Conservation (phyloP, 345 rosid genomes). For the Lenwebbia sp. region DNA sequence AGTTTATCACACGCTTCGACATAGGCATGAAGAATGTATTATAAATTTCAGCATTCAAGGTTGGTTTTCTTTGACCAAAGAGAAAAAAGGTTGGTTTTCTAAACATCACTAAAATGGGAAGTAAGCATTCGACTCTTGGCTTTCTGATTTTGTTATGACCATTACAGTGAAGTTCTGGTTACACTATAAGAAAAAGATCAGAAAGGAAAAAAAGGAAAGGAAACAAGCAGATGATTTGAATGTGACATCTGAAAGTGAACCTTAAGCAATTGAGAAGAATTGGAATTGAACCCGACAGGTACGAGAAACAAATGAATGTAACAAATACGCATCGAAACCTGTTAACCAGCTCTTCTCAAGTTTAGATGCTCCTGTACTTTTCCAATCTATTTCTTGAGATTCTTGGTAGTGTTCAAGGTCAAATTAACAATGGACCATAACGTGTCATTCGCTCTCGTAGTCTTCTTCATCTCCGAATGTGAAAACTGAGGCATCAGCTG, state of each 20-base stretch:
- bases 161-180: not conserved
- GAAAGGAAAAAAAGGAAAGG: not conserved
- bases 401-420: not conserved
- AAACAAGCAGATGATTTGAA: not conserved
- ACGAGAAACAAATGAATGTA: not conserved
- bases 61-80: not conserved
- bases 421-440: not conserved
- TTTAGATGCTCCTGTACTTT: not conserved
- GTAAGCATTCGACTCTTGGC: not conserved
- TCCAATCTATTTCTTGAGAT: not conserved
- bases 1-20: not conserved
- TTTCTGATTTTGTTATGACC: not conserved
- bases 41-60: not conserved
- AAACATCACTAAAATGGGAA: not conserved
- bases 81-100: not conserved
- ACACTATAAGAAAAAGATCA: not conserved
- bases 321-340: not conserved
- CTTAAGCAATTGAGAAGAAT: not conserved
- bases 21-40: not conserved
- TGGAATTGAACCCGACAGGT: not conserved
- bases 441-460: slow-evolving; percentile 50
- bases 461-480: slow-evolving; percentile 85
- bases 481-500: slow-evolving; percentile 89
- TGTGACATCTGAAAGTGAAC: not conserved
- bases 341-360: not conserved